phyloP scores from a whole-genome alignment of 202 grass and related monocot species.

The Setaria italica region DNA sequence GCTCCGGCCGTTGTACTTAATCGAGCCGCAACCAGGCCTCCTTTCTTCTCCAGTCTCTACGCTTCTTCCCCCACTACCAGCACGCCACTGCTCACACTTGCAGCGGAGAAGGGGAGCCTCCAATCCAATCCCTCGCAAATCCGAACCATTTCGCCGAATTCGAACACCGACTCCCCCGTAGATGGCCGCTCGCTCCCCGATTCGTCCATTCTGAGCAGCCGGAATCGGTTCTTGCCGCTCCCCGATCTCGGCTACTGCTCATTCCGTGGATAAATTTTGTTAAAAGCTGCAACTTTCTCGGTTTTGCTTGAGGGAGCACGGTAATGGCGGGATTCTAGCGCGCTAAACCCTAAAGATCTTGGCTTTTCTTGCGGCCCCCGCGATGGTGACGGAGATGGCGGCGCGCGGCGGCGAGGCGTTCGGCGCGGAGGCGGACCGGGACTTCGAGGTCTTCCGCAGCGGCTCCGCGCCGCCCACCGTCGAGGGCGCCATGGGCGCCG shows the following conservation, averaged over 20 bases:
- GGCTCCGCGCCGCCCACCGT: conserved; percentile 80
- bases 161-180: not conserved
- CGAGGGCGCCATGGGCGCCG: conserved; percentile 55
- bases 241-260: not conserved
- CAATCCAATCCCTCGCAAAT: conserved; percentile 48
- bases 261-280: conserved; percentile 16
- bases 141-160: conserved; percentile 17
- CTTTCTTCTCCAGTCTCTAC: conserved; percentile 32
- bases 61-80: conserved; percentile 46
- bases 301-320: not conserved
- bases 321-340: conserved; percentile 49
- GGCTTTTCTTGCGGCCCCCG: not conserved
- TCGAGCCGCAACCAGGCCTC: conserved; percentile 35
- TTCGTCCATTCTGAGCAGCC: conserved; percentile 39
- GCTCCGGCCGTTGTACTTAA: conserved; percentile 66
- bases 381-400: conserved; percentile 76
- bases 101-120: not conserved
- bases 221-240: conserved; percentile 28
- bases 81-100: conserved; percentile 34
- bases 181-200: conserved; percentile 8
- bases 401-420: conserved; percentile 55
- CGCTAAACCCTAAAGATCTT: conserved; percentile 31
- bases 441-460: conserved; percentile 76
- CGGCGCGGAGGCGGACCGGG: conserved; percentile 52
- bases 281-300: conserved; percentile 25